Evolutionary conservation across 2,329 filamentous ascomycete genomes (phyloP).

Genomic region (Trichoderma sp.): DNA sequence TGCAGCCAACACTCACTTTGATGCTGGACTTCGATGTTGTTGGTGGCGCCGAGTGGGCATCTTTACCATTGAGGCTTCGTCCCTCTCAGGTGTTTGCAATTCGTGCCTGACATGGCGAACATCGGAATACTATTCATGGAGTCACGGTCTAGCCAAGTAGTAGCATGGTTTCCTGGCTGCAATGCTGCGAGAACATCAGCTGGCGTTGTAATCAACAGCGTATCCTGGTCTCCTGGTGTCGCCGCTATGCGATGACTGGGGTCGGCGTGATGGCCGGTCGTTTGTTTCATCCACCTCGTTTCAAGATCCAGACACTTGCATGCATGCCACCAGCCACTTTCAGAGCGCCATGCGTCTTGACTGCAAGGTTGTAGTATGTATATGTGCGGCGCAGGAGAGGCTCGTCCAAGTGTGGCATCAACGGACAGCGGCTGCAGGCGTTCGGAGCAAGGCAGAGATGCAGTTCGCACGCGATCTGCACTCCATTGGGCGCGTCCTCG

Average conservation of each 20-base stretch:
- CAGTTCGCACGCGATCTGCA: too few relatives aligned
- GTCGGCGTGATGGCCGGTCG: slow-evolving; percentile 16
- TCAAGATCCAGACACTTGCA: slow-evolving; percentile 21
- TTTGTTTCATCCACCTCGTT: slow-evolving; percentile 26
- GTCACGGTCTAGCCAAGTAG: background rate
- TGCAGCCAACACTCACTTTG: background rate
- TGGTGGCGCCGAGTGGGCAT: slow-evolving; percentile 14
- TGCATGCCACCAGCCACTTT: slow-evolving; percentile 18
- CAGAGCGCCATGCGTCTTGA: slow-evolving; percentile 11
- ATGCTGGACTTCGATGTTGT: background rate
- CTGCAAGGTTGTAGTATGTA: slow-evolving; percentile 5
- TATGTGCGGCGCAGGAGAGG: too few relatives aligned
- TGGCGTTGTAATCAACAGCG: slow-evolving; percentile 13
- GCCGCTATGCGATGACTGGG: slow-evolving; percentile 9
- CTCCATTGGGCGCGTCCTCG: too few relatives aligned
- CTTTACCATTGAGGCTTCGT: background rate
- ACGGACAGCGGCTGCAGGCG: too few relatives aligned
- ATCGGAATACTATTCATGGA: background rate
- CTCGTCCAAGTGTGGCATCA: too few relatives aligned
- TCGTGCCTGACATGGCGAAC: background rate
- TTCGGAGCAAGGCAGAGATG: too few relatives aligned
- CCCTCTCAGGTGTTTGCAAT: background rate
- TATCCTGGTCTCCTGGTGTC: slow-evolving; percentile 13
- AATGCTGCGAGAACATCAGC: slow-evolving; percentile 3
- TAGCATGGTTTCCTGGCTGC: background rate